Percentiles rank a stretch among this genome's conserved stretches.
These are phyloP conservation scores for Tinospora cordifolia DNA, from an alignment of 164 flowering plant species.

Conservation along the genomic window DNA sequence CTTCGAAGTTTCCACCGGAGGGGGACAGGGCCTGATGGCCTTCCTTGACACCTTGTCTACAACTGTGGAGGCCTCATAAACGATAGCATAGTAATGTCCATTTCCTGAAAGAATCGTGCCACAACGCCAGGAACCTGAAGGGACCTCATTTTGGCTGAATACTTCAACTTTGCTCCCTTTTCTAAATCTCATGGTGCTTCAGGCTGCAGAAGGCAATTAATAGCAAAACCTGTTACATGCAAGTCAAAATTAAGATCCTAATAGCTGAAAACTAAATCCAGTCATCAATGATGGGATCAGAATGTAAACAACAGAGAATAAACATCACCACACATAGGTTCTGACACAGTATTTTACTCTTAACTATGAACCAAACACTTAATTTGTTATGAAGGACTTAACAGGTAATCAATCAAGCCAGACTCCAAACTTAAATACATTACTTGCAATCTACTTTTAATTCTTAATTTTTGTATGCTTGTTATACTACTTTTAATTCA, in stretches of 20 bases:
- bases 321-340: background rate
- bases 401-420: background rate
- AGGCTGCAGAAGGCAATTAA: conserved; percentile 6
- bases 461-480: too few species aligned
- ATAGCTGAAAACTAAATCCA: background rate
- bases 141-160: conserved; percentile 38
- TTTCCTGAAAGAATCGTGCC: conserved; percentile 64
- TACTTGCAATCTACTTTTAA: too few species aligned
- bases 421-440: background rate
- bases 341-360: background rate
- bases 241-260: background rate
- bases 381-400: background rate
- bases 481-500: too few species aligned
- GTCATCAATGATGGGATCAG: background rate
- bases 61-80: conserved; percentile 31
- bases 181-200: conserved; percentile 51
- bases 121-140: conserved; percentile 59
- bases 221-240: conserved; percentile 10
- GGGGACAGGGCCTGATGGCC: conserved; percentile 66
- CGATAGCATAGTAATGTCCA: conserved; percentile 59
- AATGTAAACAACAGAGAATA: too few species aligned
- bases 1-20: conserved; percentile 21
- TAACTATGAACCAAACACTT: background rate
- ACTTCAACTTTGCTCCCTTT: conserved; percentile 72
- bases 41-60: conserved; percentile 56